Evolutionary conservation across 2,329 filamentous ascomycete species (phyloP).

Genomic region (Alternaria sp.): DNA sequence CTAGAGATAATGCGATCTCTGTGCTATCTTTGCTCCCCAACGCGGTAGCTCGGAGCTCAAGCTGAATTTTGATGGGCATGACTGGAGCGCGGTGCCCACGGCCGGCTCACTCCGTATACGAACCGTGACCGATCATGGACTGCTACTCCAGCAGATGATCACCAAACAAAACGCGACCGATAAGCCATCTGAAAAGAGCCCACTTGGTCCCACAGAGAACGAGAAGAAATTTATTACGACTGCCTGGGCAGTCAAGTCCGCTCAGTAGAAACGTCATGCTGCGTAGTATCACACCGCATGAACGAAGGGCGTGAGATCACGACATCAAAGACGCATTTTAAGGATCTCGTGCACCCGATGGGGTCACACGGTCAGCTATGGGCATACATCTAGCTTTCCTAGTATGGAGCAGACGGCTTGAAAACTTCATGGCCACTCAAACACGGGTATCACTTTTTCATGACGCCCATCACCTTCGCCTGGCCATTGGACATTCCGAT

Average conservation of each 20-base stretch:
- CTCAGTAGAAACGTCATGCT: neutral
- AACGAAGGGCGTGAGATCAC: neutral
- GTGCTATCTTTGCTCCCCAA: neutral
- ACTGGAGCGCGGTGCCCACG: neutral
- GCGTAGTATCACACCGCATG: neutral
- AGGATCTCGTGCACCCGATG: neutral
- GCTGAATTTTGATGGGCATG: neutral
- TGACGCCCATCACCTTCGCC: neutral
- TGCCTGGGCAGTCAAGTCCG: neutral
- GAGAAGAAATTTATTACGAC: neutral
- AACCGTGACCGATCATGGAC: conserved; percentile 3
- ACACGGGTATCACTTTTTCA: neutral
- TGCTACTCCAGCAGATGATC: conserved; percentile 5
- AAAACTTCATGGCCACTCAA: neutral
- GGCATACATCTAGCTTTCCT: neutral
- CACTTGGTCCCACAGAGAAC: neutral
- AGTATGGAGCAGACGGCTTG: neutral
- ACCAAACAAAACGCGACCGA: neutral
- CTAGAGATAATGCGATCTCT: conserved; percentile 4
- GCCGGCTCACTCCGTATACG: conserved; percentile 4
- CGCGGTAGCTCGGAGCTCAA: neutral
- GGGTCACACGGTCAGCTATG: neutral
- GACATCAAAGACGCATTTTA: neutral
- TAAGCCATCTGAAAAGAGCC: neutral
- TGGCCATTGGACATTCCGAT: neutral